phyloP scores from a whole-genome alignment of 306 rosid genomes.

The Dalbergia cochinchinensis region DNA sequence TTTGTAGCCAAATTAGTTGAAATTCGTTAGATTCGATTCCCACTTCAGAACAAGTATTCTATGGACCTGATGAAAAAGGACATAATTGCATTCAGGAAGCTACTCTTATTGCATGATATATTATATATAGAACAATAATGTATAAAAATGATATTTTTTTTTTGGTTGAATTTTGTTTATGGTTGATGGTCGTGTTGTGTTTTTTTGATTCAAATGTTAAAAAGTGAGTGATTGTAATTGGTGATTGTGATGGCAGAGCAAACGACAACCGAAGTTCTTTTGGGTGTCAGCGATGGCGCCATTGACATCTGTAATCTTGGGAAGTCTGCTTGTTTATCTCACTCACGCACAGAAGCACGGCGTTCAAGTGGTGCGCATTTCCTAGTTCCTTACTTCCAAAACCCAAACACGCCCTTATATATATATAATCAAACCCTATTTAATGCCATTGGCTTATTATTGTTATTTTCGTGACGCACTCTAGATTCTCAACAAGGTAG shows the following conservation, averaged over 20 bases:
- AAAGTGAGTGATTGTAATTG: not conserved
- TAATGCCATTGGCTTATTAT: too few relatives aligned
- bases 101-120: not conserved
- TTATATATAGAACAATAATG: not conserved
- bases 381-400: not conserved
- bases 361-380: constrained; percentile 82
- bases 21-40: constrained; percentile 14
- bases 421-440: too few relatives aligned
- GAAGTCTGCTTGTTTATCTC: constrained; percentile 80
- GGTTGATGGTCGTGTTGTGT: too few relatives aligned
- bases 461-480: too few relatives aligned
- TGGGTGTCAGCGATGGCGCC: constrained; percentile 99
- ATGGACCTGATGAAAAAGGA: constrained; percentile 17
- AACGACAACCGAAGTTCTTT: constrained; percentile 75
- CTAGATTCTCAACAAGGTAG: too few relatives aligned
- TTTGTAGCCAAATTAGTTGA: not conserved
- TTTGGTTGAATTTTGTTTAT: too few relatives aligned
- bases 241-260: constrained; percentile 70
- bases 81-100: constrained; percentile 7
- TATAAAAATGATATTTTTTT: not conserved
- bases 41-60: constrained; percentile 19
- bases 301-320: constrained; percentile 73
- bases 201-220: too few relatives aligned
- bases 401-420: constrained; percentile 4
- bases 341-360: constrained; percentile 97